A percentile compares a stretch with the other conserved stretches of the same genome.
phyloP scores from a whole-genome alignment of 441 rosid species.

The Isatis lusitanica region DNA sequence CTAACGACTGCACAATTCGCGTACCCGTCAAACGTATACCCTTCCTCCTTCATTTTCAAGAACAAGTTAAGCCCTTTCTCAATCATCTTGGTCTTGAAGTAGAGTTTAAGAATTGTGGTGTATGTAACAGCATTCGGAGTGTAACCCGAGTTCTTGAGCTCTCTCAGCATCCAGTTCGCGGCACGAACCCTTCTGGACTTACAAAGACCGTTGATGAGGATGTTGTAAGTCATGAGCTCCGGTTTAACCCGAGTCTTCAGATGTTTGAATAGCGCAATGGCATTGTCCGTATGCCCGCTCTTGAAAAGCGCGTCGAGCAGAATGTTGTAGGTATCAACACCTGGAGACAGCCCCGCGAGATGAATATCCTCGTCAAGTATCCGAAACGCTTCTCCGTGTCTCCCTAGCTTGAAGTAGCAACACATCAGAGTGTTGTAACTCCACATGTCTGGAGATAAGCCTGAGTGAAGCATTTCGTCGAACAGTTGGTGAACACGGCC shows the following conservation, averaged over 20 bases:
- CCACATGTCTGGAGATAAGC: constrained; percentile 61
- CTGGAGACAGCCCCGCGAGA: constrained; percentile 36
- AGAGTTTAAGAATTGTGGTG: constrained; percentile 66
- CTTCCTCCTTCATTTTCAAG: constrained; percentile 51
- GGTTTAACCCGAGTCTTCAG: constrained; percentile 49
- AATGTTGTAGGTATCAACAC: constrained; percentile 57
- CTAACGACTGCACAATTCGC: constrained; percentile 61
- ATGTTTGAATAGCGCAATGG: constrained; percentile 53
- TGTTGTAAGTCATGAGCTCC: constrained; percentile 56
- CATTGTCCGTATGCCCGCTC: constrained; percentile 49
- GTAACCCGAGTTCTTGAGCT: constrained; percentile 48
- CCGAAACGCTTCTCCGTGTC: constrained; percentile 52
- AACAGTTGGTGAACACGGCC: constrained; percentile 48
- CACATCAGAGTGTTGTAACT: constrained; percentile 74
- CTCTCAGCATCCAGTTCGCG: constrained; percentile 50
- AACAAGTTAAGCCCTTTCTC: constrained; percentile 56
- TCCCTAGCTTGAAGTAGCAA: constrained; percentile 57
- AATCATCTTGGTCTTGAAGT: constrained; percentile 47
- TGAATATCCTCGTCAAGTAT: constrained; percentile 44
- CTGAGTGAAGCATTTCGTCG: constrained; percentile 64
- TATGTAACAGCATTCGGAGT: constrained; percentile 64
- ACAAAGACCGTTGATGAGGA: constrained; percentile 69
- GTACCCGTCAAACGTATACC: constrained; percentile 71
- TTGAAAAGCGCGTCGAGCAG: constrained; percentile 74
- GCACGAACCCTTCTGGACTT: constrained; percentile 44